Conservation (phyloP, 2,329 filamentous ascomycete species). For the Botrytis elliptica region DNA sequence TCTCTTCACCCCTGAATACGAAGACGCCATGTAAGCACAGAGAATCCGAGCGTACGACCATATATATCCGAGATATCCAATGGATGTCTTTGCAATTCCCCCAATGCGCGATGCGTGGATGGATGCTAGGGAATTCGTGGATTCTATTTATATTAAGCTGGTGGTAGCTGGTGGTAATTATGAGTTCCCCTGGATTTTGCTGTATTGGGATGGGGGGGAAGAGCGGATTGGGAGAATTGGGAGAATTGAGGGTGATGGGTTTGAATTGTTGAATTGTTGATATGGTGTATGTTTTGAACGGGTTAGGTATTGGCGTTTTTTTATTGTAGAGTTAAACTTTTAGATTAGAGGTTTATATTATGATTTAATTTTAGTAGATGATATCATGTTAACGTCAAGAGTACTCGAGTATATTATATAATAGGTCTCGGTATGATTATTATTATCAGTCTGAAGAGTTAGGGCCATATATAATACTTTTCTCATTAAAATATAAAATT, state of each 20-base stretch:
- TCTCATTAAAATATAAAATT: too few relatives aligned
- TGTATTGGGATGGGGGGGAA: neutral
- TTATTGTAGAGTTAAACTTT: neutral
- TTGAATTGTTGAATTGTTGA: neutral
- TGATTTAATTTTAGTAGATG: neutral
- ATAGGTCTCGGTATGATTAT: neutral
- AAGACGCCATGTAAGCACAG: neutral
- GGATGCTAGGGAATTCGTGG: neutral
- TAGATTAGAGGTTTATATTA: neutral
- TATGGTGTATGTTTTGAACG: neutral
- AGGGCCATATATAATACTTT: too few relatives aligned
- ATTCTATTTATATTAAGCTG: neutral
- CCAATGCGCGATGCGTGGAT: neutral
- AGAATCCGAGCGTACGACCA: slow-evolving; percentile 13
- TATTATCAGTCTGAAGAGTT: neutral
- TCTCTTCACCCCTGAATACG: neutral
- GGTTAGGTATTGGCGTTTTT: neutral
- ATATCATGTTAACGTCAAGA: neutral
- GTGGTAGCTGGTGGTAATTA: neutral
- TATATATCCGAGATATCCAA: too few relatives aligned
- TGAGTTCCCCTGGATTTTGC: neutral
- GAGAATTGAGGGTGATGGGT: neutral
- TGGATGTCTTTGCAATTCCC: neutral
- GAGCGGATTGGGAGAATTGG: neutral
- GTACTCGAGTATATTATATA: neutral